phyloP scores from a whole-genome alignment of 2,329 filamentous ascomycete species.

The Coniochaeta hoffmannii region DNA sequence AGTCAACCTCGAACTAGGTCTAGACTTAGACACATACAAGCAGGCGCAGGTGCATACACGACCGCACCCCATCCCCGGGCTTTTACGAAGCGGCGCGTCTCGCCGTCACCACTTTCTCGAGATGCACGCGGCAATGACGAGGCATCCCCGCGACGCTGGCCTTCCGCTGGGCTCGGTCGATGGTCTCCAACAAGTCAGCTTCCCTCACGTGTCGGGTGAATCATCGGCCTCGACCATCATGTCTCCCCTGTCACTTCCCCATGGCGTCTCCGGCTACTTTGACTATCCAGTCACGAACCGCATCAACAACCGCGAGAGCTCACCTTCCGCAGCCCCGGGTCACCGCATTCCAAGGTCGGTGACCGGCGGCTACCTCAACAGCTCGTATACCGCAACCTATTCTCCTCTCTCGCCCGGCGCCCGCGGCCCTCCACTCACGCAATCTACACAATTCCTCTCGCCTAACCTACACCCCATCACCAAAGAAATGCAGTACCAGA shows the following conservation, averaged over 20 bases:
- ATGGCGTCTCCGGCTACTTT: constrained; percentile 28
- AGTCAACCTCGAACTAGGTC: not conserved
- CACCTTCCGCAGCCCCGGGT: not conserved
- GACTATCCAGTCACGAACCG: constrained; percentile 16
- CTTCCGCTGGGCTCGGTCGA: constrained; percentile 31
- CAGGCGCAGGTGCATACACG: not conserved
- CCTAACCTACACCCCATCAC: constrained; percentile 16
- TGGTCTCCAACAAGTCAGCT: constrained; percentile 14
- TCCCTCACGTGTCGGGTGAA: constrained; percentile 18
- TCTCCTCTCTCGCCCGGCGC: constrained; percentile 16
- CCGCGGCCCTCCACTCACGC: constrained; percentile 13
- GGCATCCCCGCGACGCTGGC: constrained; percentile 33
- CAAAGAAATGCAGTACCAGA: constrained; percentile 13
- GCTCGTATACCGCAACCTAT: constrained; percentile 8
- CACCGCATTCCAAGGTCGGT: not conserved
- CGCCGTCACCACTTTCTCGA: constrained; percentile 5
- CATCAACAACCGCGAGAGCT: constrained; percentile 1
- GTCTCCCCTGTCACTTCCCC: constrained; percentile 31
- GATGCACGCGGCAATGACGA: constrained; percentile 24
- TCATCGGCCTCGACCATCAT: constrained; percentile 25
- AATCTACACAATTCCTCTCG: constrained; percentile 16
- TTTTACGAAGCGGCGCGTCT: not conserved
- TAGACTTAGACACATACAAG: too few relatives aligned
- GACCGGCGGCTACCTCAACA: not conserved
- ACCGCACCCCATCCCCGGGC: not conserved